Evolutionary conservation across 345 rosid species (phyloP).

Genomic region (Rhodamnia rubescens): DNA sequence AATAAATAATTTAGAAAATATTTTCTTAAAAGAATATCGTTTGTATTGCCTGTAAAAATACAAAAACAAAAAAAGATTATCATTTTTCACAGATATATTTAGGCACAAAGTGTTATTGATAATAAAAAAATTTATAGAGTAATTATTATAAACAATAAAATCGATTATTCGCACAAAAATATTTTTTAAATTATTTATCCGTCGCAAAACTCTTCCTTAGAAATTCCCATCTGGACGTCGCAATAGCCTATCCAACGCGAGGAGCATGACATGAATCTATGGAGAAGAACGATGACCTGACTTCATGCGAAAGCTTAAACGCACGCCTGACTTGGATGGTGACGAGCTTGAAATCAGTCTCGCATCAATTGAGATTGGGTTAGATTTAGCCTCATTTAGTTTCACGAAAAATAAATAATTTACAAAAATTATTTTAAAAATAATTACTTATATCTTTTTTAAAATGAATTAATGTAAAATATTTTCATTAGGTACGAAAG

Average conservation of each 20-base stretch:
- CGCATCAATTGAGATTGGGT: not conserved
- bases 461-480: too few relatives aligned
- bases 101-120: not conserved
- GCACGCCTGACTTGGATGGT: not conserved
- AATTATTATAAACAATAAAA: not conserved
- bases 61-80: not conserved
- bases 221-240: too few relatives aligned
- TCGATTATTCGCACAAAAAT: not conserved
- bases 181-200: not conserved
- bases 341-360: not conserved
- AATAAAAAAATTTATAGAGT: rapidly evolving
- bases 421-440: too few relatives aligned
- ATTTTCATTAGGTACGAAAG: not conserved
- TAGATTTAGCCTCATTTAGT: not conserved
- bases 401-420: not conserved
- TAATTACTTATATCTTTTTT: not conserved
- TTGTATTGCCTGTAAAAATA: not conserved
- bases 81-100: not conserved
- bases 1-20: not conserved
- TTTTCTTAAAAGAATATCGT: not conserved
- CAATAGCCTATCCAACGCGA: not conserved
- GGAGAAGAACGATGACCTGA: not conserved
- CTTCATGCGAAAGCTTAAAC: not conserved
- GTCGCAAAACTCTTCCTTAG: too few relatives aligned
- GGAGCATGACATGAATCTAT: not conserved